Evolutionary conservation across 164 flowering plant genomes (phyloP).

Genomic region (Magnolia changhungtana): DNA sequence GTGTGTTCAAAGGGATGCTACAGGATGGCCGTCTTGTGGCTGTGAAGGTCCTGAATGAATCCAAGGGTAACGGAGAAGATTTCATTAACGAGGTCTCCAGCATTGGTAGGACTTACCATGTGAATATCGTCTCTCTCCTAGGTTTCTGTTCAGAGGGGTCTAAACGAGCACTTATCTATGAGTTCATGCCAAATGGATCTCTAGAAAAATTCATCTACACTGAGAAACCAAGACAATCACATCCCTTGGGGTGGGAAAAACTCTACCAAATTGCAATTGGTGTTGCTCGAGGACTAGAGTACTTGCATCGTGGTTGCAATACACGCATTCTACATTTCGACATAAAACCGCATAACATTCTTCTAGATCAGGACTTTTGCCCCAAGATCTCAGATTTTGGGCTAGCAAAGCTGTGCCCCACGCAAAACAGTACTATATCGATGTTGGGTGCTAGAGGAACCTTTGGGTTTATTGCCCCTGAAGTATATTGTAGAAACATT

Average conservation of each 20-base stretch:
- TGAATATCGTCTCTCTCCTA: background rate
- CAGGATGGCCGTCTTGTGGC: slow-evolving; percentile 35
- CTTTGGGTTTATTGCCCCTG: slow-evolving; percentile 10
- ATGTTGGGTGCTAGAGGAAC: slow-evolving; percentile 5
- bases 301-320: slow-evolving; percentile 4
- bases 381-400: slow-evolving; percentile 12
- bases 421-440: background rate
- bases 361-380: background rate
- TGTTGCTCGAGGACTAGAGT: slow-evolving; percentile 2
- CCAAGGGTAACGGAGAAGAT: slow-evolving; percentile 7
- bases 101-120: slow-evolving; percentile 14
- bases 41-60: slow-evolving; percentile 35
- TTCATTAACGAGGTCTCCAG: slow-evolving; percentile 11
- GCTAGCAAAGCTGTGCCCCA: background rate
- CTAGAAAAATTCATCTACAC: slow-evolving; percentile 7
- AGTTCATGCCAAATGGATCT: slow-evolving; percentile 11
- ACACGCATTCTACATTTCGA: slow-evolving; percentile 10
- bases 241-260: background rate
- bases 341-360: slow-evolving; percentile 12
- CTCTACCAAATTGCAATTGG: background rate
- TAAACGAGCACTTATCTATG: slow-evolving; percentile 10
- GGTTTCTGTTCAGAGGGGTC: slow-evolving; percentile 9
- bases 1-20: slow-evolving; percentile 41
- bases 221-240: background rate
- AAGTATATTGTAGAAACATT: slow-evolving; percentile 3